Evolutionary conservation across 768 basidiomycete genomes (phyloP), one percentile per base, ranked within the genome.

Genomic region (Hemileccinum impolitum): DNA sequence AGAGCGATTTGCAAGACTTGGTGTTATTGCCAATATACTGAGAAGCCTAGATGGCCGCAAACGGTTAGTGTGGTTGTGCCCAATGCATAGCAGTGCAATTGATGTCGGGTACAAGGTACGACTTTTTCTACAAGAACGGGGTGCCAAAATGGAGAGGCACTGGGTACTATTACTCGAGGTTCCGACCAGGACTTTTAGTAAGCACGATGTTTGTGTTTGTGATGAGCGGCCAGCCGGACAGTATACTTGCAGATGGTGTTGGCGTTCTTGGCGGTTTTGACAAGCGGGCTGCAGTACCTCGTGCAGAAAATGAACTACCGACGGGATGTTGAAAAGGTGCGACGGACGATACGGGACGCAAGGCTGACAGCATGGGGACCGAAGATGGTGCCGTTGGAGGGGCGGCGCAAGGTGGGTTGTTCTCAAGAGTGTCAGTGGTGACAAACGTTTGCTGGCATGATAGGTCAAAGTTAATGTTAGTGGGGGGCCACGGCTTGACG

Each of bases 111-210:
- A 26, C 17, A 52, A 90, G 90, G 57, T 91, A 91, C 54, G 88
- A 91, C 66, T 90, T 90, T 67, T 99, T 98, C 78, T 90, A 89
- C 76, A 94, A 95, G 70, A 97, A 97, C 54, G 95, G 95, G 18
- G 93, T 99, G 4, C 95, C 95, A 0, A 89, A 79, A 64, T 99
- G 95, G 95, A 78, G 94, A 55, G 95, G 94, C 14, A 93, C 90
- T 28, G 90, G 92, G 38, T 97, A 98, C 70, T 97, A 97, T 68
- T 99, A 98, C 68, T 82, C 90, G 26, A 84, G 96, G 45, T 99
- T 89, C 77, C 80, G 95, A 26, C 95, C 95, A n/a, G 92, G 94
- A 21, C 75, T 98, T 52, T 81, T 81, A 51, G 88, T 88, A 59
- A 54, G 80, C 65, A 17, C 13, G 14, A 28, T 28, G 25, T 53